phyloP scores from a whole-genome alignment of 208 protist genomes.

The Leishmania tarentolae region DNA sequence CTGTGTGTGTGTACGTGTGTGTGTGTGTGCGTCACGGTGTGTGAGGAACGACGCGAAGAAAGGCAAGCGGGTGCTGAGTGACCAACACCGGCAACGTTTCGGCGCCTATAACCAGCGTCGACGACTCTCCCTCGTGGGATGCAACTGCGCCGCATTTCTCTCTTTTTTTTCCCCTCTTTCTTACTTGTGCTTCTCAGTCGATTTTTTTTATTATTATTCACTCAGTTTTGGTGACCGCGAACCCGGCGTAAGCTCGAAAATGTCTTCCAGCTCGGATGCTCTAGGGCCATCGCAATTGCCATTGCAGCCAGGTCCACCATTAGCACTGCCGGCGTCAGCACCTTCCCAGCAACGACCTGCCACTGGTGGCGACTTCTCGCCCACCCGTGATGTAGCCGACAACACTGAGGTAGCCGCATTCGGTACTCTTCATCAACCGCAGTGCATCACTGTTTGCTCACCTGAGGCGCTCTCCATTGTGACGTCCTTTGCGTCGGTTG shows the following conservation, averaged over 20 bases:
- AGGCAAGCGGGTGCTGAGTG: neutral
- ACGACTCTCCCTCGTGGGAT: neutral
- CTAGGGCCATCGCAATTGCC: neutral
- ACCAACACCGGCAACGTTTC: neutral
- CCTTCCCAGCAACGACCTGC: neutral
- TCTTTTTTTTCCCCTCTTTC: neutral
- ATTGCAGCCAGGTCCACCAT: neutral
- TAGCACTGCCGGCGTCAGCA: neutral
- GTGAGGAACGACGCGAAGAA: neutral
- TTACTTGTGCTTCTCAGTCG: neutral
- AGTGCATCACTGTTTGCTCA: neutral
- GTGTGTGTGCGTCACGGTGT: neutral
- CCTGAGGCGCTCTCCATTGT: neutral
- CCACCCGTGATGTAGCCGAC: neutral
- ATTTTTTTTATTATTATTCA: constrained; percentile 1
- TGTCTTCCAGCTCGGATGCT: constrained; percentile 1
- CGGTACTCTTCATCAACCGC: neutral
- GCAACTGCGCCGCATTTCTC: neutral
- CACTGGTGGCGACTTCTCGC: neutral
- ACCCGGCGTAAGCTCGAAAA: neutral
- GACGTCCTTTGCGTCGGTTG: neutral
- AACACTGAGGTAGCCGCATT: neutral
- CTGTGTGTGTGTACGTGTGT: neutral
- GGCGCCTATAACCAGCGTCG: neutral
- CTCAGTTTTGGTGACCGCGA: neutral